Base-by-base conservation (phyloP, 805 yeast genomes). In the Candida hungchunana region DNA sequence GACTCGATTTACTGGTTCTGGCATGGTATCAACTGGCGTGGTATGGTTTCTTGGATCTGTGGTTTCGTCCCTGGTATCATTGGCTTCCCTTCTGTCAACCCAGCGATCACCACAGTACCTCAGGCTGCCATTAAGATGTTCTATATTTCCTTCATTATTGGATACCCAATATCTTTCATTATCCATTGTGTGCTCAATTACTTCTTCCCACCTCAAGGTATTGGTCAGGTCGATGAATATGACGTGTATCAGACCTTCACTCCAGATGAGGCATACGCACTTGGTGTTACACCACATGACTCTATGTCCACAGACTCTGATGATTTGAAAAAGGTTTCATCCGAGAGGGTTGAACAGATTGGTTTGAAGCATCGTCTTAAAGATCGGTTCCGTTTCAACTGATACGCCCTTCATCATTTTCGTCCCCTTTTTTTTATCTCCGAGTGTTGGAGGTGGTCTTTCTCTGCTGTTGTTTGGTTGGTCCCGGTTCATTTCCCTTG, bases 21-120 rank as follows among this genome's bases (percentile, higher is more conserved):
- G 40, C 42, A 54, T 21, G 78, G 77, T 8, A 31, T 64, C 43
- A 69, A 73, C 49, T 64, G 64, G 62, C 59, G 69, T 45, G 63
- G 66, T 12, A 35, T 64, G 10, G 31, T 57, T 4, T 56, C 66
- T 8, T 70, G 69, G 64, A 27, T 60, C 9, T 43, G 57, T 28
- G 63, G 66, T n/a, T 55, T 62, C 34, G 61, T 61, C 11, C 71
- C 70, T 17, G 67, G 67, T 23, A 44, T 69, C 13, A 66, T 71
- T 13, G 74, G 74, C 1, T 54, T 69, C 32, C 50, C 58, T 13
- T 40, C 47, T 18, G 56, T 51, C 6, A 53, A 48, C 21, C 53
- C 56, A 17, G 36, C 64, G 4, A 34, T 59, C 38, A 55, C 51
- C 8, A 32, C 34, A n/a, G 47, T 47, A n/a, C 56, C 58, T 18